A percentile compares a stretch with the other conserved stretches of the same genome.
phyloP scores from a whole-genome alignment of 371 early-diverging fungal genomes.

The Apophysomyces trapeziformis region DNA sequence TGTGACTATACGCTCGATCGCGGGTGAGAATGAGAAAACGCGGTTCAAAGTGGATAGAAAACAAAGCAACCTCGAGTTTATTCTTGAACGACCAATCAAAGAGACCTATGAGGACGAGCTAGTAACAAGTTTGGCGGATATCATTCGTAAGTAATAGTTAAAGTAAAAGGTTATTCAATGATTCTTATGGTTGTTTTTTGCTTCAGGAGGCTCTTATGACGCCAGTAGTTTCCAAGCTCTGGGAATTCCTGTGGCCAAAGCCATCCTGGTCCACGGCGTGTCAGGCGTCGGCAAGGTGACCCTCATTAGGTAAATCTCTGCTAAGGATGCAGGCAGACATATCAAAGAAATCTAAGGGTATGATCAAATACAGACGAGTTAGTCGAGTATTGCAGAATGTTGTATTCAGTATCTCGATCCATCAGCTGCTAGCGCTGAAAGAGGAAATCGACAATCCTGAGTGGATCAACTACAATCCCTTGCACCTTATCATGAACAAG shows the following conservation, averaged over 20 bases:
- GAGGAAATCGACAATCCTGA: constrained; percentile 33
- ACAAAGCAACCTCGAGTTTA: neutral
- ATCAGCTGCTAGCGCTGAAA: constrained; percentile 36
- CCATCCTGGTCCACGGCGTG: constrained; percentile 48
- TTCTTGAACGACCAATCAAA: neutral
- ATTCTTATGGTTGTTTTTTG: neutral
- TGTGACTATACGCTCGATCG: neutral
- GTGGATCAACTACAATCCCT: constrained; percentile 38
- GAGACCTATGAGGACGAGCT: constrained; percentile 20
- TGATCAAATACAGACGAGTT: constrained; percentile 21
- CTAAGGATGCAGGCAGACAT: no score
- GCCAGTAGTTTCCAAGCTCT: constrained; percentile 28
- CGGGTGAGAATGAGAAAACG: neutral
- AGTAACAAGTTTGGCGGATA: constrained; percentile 24
- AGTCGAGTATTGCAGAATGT: constrained; percentile 14
- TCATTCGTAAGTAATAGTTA: constrained; percentile 18
- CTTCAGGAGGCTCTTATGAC: constrained; percentile 26
- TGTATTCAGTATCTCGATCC: constrained; percentile 25
- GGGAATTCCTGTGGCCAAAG: constrained; percentile 42
- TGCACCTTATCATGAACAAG: constrained; percentile 25
- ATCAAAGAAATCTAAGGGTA: neutral
- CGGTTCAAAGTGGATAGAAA: constrained; percentile 7
- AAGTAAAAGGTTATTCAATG: neutral
- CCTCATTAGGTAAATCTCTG: constrained; percentile 31
- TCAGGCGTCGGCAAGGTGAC: constrained; percentile 46